Base-by-base conservation (phyloP, 768 basidiomycete species). In the Boletales sp. region DNA sequence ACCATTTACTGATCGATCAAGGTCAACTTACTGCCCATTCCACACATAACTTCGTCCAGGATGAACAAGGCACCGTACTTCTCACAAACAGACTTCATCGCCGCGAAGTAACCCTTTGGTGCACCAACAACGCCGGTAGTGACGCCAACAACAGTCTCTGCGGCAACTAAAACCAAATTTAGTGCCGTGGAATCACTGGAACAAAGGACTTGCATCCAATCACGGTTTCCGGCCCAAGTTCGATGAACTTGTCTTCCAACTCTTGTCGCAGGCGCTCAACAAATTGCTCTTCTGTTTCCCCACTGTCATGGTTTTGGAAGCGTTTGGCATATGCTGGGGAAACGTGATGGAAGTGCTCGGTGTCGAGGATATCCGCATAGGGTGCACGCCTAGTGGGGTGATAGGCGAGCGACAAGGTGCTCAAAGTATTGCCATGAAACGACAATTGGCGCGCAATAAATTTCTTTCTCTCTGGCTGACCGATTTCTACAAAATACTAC, bases 31-130 rank as follows among this genome's bases (percentile, higher is more conserved):
- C 90, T 82, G 50, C 91, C 90, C 86, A 93, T 91, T 39, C 90
- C 90, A 62, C 84, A 83, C 91, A 94, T 93, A 41, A 93, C 87
- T 69, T 94, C 93, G 60, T 95, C 93, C 33, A 93, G 76, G 37
- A 94, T 90, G 66, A 93, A 85, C 15, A 95, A 68, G 37, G 62
- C 74, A 36, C 75, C 86, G 57, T 77, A 85, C 67, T 86, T 90
- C 35, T 86, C 79, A 57, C 87, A 90, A 17, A 90, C 86, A 11
- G 84, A 82, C 58, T 86, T 89, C 82, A 91, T 87, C 8, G 87
- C 87, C 65, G 80, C 80, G 61, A 94, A 87, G 65, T 94, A 94
- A 2, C 91, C 91, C 56, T 84, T 86, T 0, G 90, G 90, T 6
- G 89, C 82, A 33, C 83, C 66, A 1, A 91, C 74, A 32, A 79